Evolutionary conservation across 192 early-diverging fungal genomes (phyloP), one percentile per base, ranked within the genome.

Genomic region (Dissophora ornata): DNA sequence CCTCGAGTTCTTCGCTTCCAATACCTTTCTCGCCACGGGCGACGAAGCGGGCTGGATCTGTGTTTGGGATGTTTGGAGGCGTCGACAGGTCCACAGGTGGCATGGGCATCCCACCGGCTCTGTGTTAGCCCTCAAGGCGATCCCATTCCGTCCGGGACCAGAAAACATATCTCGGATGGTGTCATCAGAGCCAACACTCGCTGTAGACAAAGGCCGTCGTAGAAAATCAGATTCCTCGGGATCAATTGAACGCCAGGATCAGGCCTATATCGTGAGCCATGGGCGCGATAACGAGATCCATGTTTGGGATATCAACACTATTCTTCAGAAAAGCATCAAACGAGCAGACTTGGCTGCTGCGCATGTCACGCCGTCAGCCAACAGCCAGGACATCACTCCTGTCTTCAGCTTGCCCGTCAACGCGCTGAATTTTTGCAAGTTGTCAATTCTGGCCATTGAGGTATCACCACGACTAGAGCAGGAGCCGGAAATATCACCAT

Each of bases 391-490:
- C 52, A 16, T n/a, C 12, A 62, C 29, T 11, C 67, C 62, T 1
- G 28, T 73, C 7, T 61, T 64, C 40, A 66, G 69, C 44, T 36
- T 82, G 3, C 62, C 75, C 2, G 70, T 79, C 33, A 82, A 82
- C 52, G 70, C 81, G 4, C 49, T 79, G 18, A 79, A 69, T 51
- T 82, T 82, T 55, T 82, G 81, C 51, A 71, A 69, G 25, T 66
- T 79, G 71, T 54, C 75, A 12, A 46, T 65, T 24, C 47, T 67
- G 15, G 32, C 48, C 21, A 50, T 74, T 57, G 69, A 64, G 28
- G 1, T 36, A 9, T 4, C 29, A 22, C 22, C n/a, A 12, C 38
- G 33, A 32, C 1, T 1, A 19, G 42, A 11, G 49, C 24, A 26
- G 38, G n/a, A 56, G 9, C 30, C 2, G 55, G 25, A 12, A 29